phyloP scores from a whole-genome alignment of 129 eudicot species.

The Ambrosia artemisiifolia region DNA sequence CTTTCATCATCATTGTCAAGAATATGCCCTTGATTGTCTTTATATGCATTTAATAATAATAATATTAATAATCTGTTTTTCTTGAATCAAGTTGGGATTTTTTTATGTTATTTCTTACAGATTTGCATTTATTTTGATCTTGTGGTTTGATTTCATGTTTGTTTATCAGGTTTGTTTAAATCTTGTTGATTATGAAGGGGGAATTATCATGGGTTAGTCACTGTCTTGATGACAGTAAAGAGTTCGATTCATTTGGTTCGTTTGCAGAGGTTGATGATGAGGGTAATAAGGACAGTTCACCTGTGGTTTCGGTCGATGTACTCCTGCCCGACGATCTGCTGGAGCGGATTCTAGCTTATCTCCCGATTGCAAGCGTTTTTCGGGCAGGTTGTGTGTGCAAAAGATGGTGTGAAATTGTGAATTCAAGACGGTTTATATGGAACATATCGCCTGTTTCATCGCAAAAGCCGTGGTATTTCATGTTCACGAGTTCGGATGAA shows the following conservation, averaged over 20 bases:
- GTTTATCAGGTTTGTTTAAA: slow-evolving; percentile 25
- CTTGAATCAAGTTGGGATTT: background rate
- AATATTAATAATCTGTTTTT: slow-evolving; percentile 6
- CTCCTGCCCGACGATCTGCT: slow-evolving; percentile 80
- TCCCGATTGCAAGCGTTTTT: slow-evolving; percentile 75
- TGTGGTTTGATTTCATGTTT: background rate
- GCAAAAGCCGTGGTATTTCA: slow-evolving; percentile 92
- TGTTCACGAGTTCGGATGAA: slow-evolving; percentile 88
- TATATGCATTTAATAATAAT: slow-evolving; percentile 9
- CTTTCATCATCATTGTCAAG: slow-evolving; percentile 32
- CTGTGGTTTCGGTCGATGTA: slow-evolving; percentile 51
- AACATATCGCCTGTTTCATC: slow-evolving; percentile 42
- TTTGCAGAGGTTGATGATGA: slow-evolving; percentile 52
- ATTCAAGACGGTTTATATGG: slow-evolving; percentile 73
- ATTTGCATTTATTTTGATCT: slow-evolving; percentile 16
- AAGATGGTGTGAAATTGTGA: slow-evolving; percentile 79
- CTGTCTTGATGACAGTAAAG: slow-evolving; percentile 33
- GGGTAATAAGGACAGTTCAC: slow-evolving; percentile 29
- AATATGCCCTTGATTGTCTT: slow-evolving; percentile 24
- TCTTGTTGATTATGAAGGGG: slow-evolving; percentile 53
- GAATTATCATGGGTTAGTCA: slow-evolving; percentile 86
- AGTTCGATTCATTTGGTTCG: slow-evolving; percentile 31
- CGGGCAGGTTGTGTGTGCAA: slow-evolving; percentile 89
- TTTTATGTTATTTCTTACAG: background rate
- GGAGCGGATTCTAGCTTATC: slow-evolving; percentile 64